Percentiles rank a stretch among this genome's conserved stretches.
phyloP scores from a whole-genome alignment of 345 rosid genomes.

The Raphanus sativus region DNA sequence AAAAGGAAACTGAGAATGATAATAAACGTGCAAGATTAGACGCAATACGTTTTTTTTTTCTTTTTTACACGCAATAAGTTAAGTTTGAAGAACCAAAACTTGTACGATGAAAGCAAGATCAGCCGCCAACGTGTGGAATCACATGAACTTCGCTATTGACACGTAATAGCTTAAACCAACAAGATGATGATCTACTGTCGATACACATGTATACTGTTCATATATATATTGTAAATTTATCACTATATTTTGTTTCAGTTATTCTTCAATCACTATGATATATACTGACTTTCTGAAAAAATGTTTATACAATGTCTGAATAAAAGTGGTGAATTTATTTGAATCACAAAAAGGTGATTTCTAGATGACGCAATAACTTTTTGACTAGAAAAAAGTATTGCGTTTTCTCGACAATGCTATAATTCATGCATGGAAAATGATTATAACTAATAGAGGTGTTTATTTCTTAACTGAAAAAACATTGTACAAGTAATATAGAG shows the following conservation, averaged over 20 bases:
- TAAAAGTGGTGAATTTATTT: neutral
- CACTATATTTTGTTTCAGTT: neutral
- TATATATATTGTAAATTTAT: neutral
- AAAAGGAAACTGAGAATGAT: neutral
- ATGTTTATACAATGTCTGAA: neutral
- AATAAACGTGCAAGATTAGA: slow-evolving; percentile 2
- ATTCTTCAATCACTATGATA: neutral
- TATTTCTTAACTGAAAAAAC: neutral
- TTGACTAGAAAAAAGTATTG: too few relatives aligned
- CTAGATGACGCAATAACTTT: too few relatives aligned
- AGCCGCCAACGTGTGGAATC: slow-evolving; percentile 26
- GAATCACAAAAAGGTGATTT: neutral
- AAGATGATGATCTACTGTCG: neutral
- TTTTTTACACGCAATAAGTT: neutral
- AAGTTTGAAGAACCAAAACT: neutral
- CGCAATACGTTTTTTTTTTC: neutral
- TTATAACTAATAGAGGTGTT: neutral
- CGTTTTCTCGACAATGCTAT: neutral
- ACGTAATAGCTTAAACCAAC: slow-evolving; percentile 15
- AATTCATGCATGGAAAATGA: slow-evolving; percentile 1
- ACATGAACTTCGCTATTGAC: slow-evolving; percentile 8
- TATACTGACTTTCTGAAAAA: neutral
- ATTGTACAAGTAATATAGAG: too few relatives aligned
- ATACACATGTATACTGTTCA: neutral
- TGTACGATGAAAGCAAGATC: neutral